Evolutionary conservation across 306 rosid species (phyloP), one percentile per base, ranked within the genome.

Genomic region (Trichosanthes truncata): DNA sequence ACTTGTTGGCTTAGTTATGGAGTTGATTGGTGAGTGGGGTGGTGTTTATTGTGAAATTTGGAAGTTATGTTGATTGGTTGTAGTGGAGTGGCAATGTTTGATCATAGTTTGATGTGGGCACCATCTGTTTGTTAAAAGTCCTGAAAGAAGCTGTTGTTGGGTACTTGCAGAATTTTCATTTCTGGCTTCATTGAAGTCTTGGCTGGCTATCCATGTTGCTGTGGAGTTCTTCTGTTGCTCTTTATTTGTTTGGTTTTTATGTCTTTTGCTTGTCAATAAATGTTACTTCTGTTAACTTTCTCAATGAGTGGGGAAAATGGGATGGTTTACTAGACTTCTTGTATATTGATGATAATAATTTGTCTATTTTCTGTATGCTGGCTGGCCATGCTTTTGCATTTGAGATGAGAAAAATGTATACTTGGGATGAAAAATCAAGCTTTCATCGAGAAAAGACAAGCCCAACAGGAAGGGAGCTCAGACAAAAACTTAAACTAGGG

Each of bases 101-200:
- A 9, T 63, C 23, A 13, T 9, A 61, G 33, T 76, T 74, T 26
- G 31, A 25, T 7, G 65, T 80, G 74, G 25, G 35, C 80, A 68
- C 74, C 65, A 74, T 77, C 5, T 83, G 69, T 61, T 77, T 80
- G 83, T 67, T 17, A 73, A 73, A 86, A 74, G 83, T 76, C 80
- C 79, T 57, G 7, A 82, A 31, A 65, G 74, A 82, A 68, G 45
- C 79, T 20, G 3, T 74, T 48, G 17, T 4, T 51, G 65, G 23
- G 74, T 18, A 41, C 21, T 45, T 61, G 9, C 10, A 60, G 6
- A 14, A 17, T 2, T 29, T 41, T 69, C 33, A n/a, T 62, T 68
- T 21, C 72, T 65, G 17, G 26, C 74, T 67, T 67, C 36, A 43
- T 23, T 23, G 76, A 45, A 43, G 11, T 43, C 29, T 43, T 43